Conservation (phyloP, 345 rosid genomes). For the Syzygium jambos region DNA sequence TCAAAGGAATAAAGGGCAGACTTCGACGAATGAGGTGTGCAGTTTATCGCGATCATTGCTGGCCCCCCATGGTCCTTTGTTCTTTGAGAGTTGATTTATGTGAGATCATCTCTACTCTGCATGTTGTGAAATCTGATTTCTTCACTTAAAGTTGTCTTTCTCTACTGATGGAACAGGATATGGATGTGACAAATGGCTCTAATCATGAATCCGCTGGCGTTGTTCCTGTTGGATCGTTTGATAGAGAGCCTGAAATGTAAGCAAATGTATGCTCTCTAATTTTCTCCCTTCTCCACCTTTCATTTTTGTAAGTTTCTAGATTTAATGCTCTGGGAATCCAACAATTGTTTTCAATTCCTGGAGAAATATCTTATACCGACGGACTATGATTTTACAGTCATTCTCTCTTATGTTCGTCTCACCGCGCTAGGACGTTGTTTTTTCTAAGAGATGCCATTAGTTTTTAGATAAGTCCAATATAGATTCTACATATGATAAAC, state of each 20-base stretch:
- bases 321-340: background rate
- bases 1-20: constrained; percentile 33
- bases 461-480: background rate
- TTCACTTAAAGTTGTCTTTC: background rate
- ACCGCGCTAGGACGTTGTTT: background rate
- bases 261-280: constrained; percentile 17
- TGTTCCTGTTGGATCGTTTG: constrained; percentile 56
- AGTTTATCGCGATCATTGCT: background rate
- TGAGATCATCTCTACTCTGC: background rate
- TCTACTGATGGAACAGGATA: constrained; percentile 24
- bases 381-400: background rate
- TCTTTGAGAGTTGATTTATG: background rate
- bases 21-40: constrained; percentile 43
- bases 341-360: background rate
- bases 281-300: background rate
- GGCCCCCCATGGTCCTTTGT: background rate
- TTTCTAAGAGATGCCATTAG: background rate
- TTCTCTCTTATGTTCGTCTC: background rate
- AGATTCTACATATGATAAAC: background rate
- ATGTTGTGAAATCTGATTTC: background rate
- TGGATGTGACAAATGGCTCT: constrained; percentile 35
- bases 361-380: background rate
- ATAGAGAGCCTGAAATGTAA: constrained; percentile 57
- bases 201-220: constrained; percentile 43
- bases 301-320: background rate